Evolutionary conservation across 345 rosid genomes (phyloP), one percentile per base, ranked within the genome.

Genomic region (Eucalyptus guilfoylei): DNA sequence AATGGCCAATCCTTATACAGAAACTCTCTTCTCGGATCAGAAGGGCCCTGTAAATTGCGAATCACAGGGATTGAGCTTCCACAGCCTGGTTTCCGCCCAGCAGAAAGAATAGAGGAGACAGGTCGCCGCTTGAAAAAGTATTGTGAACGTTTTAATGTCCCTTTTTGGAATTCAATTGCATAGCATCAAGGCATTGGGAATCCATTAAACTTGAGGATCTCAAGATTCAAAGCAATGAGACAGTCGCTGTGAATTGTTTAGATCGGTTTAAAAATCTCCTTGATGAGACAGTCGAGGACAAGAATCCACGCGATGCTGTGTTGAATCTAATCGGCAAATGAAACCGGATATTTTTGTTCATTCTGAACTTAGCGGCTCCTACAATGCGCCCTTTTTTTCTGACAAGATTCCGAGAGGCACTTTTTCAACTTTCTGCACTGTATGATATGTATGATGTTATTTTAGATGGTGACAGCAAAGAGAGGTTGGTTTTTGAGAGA

Each of bases 331-430:
- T 92, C 88, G 93, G 48, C 89, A 88, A 83, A 92, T 88, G 62
- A 92, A 90, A 44, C 93, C 93, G 1, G 44, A 91, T 54, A 62
- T 91, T 40, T 91, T 90, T 45, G 69, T 88, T 26, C 93, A 91
- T 40, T 28, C 86, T 14, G 67, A 90, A 17, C 86, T 88, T 4
- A 90, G 88, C 14, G 93, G 93, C 49, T 89, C 91, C 26, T 92
- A 91, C 85, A 92, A 40, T 81, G 90, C 92, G 5, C 93, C 93
- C 5, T 91, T 89, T 50, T n/a, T 92, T 92, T 44, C 87, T 92
- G 58, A 94, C 99, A 55, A 87, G 99, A 85, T 97, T 97, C 89
- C 92, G 93, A 89, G 99, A 97, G 94, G 95, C 98, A 54, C 89
- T 96, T 80, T 95, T 95, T 92, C 94, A 94, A 80, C 93, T 90